These are phyloP conservation scores for Suhomyces sp. DNA, from an alignment of 805 yeast species.

Conservation along the genomic window DNA sequence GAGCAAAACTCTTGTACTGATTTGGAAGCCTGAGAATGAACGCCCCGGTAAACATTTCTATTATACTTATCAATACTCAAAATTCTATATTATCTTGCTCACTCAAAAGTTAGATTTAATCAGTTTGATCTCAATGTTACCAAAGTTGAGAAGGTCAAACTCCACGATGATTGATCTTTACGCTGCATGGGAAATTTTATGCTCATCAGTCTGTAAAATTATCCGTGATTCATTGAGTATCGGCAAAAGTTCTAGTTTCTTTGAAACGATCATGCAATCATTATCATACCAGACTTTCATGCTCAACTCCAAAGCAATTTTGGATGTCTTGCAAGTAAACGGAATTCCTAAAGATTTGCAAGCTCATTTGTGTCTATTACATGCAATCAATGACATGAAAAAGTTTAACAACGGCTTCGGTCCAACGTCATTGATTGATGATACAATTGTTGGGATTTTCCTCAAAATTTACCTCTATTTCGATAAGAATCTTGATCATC, in stretches of 20 bases:
- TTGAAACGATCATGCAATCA: conserved; percentile 52
- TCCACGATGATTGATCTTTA: conserved; percentile 69
- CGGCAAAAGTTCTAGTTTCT: conserved; percentile 36
- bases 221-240: conserved; percentile 46
- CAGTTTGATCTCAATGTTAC: conserved; percentile 58
- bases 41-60: conserved; percentile 91
- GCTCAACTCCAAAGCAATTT: conserved; percentile 30
- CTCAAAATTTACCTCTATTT: conserved; percentile 44
- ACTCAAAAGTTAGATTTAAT: conserved; percentile 54
- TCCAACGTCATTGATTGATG: conserved; percentile 73
- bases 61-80: conserved; percentile 68
- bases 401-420: conserved; percentile 80
- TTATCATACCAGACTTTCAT: conserved; percentile 46
- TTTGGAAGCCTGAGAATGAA: conserved; percentile 93
- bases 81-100: conserved; percentile 59
- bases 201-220: conserved; percentile 51
- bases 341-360: conserved; percentile 40
- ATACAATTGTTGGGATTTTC: conserved; percentile 62
- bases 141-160: conserved; percentile 74
- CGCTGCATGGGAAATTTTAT: conserved; percentile 65
- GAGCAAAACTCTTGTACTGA: conserved; percentile 70
- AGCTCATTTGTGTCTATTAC: conserved; percentile 43
- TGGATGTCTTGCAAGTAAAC: conserved; percentile 23
- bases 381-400: conserved; percentile 58
- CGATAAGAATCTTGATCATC: conserved; percentile 10